A percentile compares a stretch with the other conserved stretches of the same genome.
Evolutionary conservation across 495 filamentous ascomycete genomes (phyloP).

Genomic region (Aspergillus kassunensis): DNA sequence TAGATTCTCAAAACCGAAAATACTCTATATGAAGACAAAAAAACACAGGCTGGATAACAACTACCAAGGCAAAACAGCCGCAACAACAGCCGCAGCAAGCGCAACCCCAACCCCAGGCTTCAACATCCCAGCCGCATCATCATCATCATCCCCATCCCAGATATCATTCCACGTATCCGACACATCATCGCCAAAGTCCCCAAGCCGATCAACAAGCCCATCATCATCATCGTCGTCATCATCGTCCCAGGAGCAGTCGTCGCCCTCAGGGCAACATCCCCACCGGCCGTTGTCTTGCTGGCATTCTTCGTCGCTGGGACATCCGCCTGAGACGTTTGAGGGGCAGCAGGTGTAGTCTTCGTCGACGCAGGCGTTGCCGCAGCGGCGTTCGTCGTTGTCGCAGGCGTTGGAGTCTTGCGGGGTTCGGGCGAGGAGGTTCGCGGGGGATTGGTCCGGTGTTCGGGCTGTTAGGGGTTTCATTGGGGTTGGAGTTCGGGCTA

Average conservation of each 20-base stretch:
- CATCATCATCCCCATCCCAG: constrained; percentile 4
- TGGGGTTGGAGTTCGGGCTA: background rate
- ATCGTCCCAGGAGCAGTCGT: constrained; percentile 5
- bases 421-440: background rate
- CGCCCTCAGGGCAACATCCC: constrained; percentile 7
- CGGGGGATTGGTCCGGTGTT: background rate
- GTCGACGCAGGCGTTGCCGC: constrained; percentile 1
- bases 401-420: background rate
- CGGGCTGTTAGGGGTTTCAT: background rate
- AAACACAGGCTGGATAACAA: background rate
- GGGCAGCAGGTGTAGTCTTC: constrained; percentile 4
- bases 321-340: background rate
- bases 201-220: background rate
- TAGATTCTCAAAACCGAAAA: too few species aligned
- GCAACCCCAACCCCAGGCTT: constrained; percentile 7
- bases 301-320: constrained; percentile 2
- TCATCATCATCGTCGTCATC: constrained; percentile 6
- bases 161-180: constrained; percentile 3
- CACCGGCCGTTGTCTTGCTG: background rate
- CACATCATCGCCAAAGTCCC: background rate
- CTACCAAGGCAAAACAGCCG: background rate
- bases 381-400: background rate
- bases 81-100: background rate
- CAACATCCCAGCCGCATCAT: constrained; percentile 2
- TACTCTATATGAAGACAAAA: too few species aligned